A percentile compares a stretch with the other conserved stretches of the same genome.
These are phyloP conservation scores for Physcomitrium patens DNA, from an alignment of 225 moss, liverwort and hornwort species.

Conservation along the genomic window DNA sequence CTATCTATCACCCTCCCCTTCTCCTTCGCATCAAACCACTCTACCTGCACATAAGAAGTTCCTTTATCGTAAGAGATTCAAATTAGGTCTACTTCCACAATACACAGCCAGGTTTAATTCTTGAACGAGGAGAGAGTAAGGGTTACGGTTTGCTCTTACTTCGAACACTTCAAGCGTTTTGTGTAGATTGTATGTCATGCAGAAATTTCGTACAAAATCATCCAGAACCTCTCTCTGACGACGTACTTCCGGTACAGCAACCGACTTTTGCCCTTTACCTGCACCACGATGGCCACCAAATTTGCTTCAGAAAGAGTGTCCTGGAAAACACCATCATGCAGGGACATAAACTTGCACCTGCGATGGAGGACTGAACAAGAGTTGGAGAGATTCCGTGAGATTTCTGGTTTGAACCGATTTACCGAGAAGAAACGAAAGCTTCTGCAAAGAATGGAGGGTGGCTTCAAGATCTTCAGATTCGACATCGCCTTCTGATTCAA, in stretches of 20 bases:
- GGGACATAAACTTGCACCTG: too few species aligned
- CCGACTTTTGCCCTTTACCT: slow-evolving; percentile 67
- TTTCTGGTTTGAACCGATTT: neutral
- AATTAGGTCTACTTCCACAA: too few species aligned
- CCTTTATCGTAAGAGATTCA: too few species aligned
- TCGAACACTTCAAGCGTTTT: slow-evolving; percentile 89
- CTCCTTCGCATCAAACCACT: slow-evolving; percentile 89
- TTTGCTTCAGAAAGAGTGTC: neutral
- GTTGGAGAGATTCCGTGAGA: neutral
- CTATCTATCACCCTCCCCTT: slow-evolving; percentile 82
- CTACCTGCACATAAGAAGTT: slow-evolving; percentile 44
- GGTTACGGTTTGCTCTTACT: slow-evolving; percentile 42
- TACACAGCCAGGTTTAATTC: neutral
- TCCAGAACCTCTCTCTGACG: slow-evolving; percentile 84
- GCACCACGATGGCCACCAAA: neutral
- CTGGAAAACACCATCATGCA: too few species aligned
- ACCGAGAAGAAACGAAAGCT: slow-evolving; percentile 88
- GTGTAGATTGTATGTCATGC: slow-evolving; percentile 72
- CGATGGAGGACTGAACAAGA: neutral
- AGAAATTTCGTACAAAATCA: slow-evolving; percentile 89
- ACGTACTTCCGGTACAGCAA: slow-evolving; percentile 50
- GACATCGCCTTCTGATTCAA: slow-evolving; percentile 76
- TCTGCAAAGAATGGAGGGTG: slow-evolving; percentile 79
- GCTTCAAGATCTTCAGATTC: slow-evolving; percentile 88
- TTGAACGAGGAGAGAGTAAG: neutral